Base-by-base conservation (phyloP, 75 land plant genomes). In the Picea sitchensis region DNA sequence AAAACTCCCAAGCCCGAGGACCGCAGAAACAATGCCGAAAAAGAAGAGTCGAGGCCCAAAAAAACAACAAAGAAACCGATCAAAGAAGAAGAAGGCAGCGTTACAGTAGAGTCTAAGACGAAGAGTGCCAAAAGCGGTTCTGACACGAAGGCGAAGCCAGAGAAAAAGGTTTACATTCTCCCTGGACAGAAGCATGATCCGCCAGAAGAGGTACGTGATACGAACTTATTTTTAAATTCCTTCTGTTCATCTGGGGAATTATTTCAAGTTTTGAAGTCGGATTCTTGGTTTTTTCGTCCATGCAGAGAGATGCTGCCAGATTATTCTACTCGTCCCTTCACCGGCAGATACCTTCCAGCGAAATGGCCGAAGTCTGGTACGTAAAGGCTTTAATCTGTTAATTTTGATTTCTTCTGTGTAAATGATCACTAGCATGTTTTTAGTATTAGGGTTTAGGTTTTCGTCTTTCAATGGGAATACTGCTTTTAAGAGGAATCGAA, bases 131-230 rank as follows among this genome's bases (percentile, higher is more conserved):
- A 30, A 51, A 12, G 56, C 56, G 56, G 2, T 51, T 51, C 56
- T 51, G 56, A 8, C 11, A 51, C 12, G 56, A 51, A 51, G 26
- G 60, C 38, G 73, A 82, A 57, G 73, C 65, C 61, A 64, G 64
- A 81, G 77, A 83, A 81, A 81, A 83, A 83, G 30, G 69, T 76
- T 57, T 83, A 54, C 61, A 60, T 17, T 30, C 59, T 83, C 31
- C 85, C 84, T 14, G 85, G 85, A 36, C 85, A 83, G 41, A 83
- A 81, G 57, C 78, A 83, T 81, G 85, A 83, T 38, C 78, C 83
- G 20, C 85, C 83, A 20, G 78, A 81, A 23, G 85, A 83, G 85
- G 85, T 83, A 14, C 9, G 41, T 14, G 3, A 31, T 21, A 61
- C 63, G 60, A 18, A 1, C 11, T 9, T 51, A 9, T 51, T 51